phyloP scores from a whole-genome alignment of 805 yeast species.

The Cyberlindnera saturnus region DNA sequence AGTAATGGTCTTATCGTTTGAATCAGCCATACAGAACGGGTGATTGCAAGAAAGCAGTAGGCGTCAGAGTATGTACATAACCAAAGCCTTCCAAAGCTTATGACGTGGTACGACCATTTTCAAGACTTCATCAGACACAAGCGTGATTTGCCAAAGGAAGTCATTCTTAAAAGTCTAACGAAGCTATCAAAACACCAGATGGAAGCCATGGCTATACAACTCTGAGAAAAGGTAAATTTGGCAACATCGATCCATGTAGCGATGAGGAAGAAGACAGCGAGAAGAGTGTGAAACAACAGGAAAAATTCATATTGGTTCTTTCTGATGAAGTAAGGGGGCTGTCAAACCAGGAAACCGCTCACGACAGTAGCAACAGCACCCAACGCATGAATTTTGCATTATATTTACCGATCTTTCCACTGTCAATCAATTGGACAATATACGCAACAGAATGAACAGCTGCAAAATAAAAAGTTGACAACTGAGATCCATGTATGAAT shows the following conservation, averaged over 20 bases:
- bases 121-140: constrained; percentile 36
- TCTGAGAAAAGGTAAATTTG: constrained; percentile 44
- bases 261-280: constrained; percentile 47
- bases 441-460: constrained; percentile 18
- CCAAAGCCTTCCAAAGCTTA: constrained; percentile 46
- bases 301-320: constrained; percentile 54
- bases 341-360: constrained; percentile 6
- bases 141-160: constrained; percentile 20
- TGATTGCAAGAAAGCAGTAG: constrained; percentile 55
- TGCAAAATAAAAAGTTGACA: constrained; percentile 26
- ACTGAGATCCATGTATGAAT: constrained; percentile 65
- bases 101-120: constrained; percentile 34
- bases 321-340: constrained; percentile 39
- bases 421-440: constrained; percentile 14
- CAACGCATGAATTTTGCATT: constrained; percentile 12
- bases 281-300: constrained; percentile 45
- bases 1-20: constrained; percentile 33
- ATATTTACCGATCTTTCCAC: constrained; percentile 8
- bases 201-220: constrained; percentile 27
- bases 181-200: constrained; percentile 50
- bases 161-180: constrained; percentile 29
- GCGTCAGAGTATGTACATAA: constrained; percentile 49
- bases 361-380: constrained; percentile 16
- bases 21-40: constrained; percentile 62
- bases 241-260: constrained; percentile 54